Evolutionary conservation across 805 yeast species (phyloP).

Genomic region (Saccharomycopsis sp.): DNA sequence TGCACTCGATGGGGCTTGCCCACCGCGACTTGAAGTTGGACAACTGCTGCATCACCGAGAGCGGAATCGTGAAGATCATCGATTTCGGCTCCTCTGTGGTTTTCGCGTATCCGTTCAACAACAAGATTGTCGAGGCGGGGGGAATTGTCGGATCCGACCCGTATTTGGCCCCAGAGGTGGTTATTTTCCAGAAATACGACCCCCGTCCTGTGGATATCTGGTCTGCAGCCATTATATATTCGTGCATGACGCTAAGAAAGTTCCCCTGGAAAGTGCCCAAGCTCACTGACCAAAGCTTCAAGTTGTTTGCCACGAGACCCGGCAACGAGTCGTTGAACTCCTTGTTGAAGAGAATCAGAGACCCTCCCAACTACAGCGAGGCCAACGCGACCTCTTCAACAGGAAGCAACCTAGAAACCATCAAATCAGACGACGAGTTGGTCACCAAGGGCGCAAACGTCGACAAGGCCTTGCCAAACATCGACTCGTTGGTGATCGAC

Average conservation of each 20-base stretch:
- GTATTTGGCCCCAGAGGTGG: slow-evolving; percentile 86
- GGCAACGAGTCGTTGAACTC: slow-evolving; percentile 53
- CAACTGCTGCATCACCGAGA: slow-evolving; percentile 77
- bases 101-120: slow-evolving; percentile 78
- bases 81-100: slow-evolving; percentile 95
- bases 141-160: slow-evolving; percentile 90
- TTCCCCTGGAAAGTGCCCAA: slow-evolving; percentile 96
- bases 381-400: background rate
- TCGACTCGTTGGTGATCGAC: slow-evolving; percentile 17
- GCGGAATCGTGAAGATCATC: slow-evolving; percentile 83
- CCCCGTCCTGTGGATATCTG: slow-evolving; percentile 93
- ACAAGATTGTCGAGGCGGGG: slow-evolving; percentile 62
- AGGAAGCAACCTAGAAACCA: slow-evolving; percentile 4
- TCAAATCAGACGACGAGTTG: slow-evolving; percentile 16
- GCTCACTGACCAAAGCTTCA: slow-evolving; percentile 72
- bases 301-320: slow-evolving; percentile 69
- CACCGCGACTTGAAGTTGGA: slow-evolving; percentile 90
- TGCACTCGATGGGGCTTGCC: slow-evolving; percentile 80
- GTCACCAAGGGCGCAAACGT: slow-evolving; percentile 19
- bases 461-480: slow-evolving; percentile 6
- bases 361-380: slow-evolving; percentile 30
- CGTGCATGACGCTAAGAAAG: slow-evolving; percentile 86
- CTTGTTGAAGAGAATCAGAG: slow-evolving; percentile 48
- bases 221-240: slow-evolving; percentile 86
- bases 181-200: slow-evolving; percentile 74